Percentiles rank a stretch among this genome's conserved stretches.
Evolutionary conservation across 2,329 filamentous ascomycete species (phyloP).

Genomic region (Claviceps humidiphila): DNA sequence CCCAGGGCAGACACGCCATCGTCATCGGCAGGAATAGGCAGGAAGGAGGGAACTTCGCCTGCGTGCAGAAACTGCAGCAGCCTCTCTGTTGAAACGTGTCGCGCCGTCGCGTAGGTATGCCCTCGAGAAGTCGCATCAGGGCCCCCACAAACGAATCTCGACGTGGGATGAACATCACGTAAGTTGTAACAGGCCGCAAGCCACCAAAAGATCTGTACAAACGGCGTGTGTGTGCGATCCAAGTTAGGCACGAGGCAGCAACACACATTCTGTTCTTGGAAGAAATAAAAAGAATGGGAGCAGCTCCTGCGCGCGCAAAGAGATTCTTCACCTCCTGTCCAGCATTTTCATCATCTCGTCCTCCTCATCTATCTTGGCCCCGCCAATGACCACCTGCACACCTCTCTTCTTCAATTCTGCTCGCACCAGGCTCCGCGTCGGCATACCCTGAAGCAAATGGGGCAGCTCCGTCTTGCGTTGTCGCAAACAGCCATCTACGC

Average conservation of each 20-base stretch:
- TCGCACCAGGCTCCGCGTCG: constrained; percentile 45
- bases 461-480: constrained; percentile 45
- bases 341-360: constrained; percentile 29
- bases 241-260: background rate
- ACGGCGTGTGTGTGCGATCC: too few species aligned
- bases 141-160: too few species aligned
- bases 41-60: too few species aligned
- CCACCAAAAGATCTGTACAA: too few species aligned
- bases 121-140: too few species aligned
- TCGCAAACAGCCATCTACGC: constrained; percentile 56
- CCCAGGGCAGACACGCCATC: too few species aligned
- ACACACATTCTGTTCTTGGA: background rate
- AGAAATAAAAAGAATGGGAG: background rate
- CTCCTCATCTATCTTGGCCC: constrained; percentile 25
- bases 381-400: constrained; percentile 20
- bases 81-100: too few species aligned
- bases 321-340: constrained; percentile 16
- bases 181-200: too few species aligned
- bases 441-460: constrained; percentile 33
- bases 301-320: background rate
- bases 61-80: too few species aligned
- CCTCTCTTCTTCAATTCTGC: constrained; percentile 44
- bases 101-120: too few species aligned
- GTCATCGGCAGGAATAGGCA: too few species aligned
- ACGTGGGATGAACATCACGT: too few species aligned